Evolutionary conservation across 805 yeast species (phyloP), one percentile per base, ranked within the genome.

Genomic region (Starmerella cellae): DNA sequence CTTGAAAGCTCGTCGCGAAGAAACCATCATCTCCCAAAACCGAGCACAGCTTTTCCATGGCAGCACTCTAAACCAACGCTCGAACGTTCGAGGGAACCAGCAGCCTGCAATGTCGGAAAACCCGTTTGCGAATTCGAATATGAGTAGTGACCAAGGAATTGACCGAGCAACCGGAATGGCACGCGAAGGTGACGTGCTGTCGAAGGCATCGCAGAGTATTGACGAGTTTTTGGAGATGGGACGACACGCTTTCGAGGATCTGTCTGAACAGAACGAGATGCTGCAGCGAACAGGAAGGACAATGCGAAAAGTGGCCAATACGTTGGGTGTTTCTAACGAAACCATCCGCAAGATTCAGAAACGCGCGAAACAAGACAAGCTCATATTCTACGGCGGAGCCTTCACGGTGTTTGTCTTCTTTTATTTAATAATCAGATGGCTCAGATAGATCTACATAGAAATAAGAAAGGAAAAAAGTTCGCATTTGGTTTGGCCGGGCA

Each of bases 181-280:
- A 48, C 74, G 78, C 48, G 97, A 91, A 55, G 70, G 69, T 35
- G 71, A 72, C 35, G 70, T 63, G 19, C 43, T 66, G 38, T 69
- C 70, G 26, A 66, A 82, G 43, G 85, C 94, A 0, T 76, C 81
- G 33, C 76, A 76, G 42, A 94, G 83, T 57, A 64, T 91, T 47
- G 98, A 91, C 58, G 84, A 82, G 50, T 83, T 91, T 33, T 60
- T 91, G 34, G 96, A 82, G 55, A 80, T 83, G 79, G 97, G 96
- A 2, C 74, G 80, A 46, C 71, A 72, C 38, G 83, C 95, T 2
- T 73, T 84, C 50, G 93, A 82, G 39, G 94, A 87, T 56, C 66
- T 91, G 19, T 79, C 81, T 17, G 85, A 79, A 37, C 96, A 91
- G 58, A 82, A 83, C 59, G 79, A 78, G 54, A 69, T 78, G 23